Base-by-base conservation (phyloP, 768 basidiomycete species). In the Hypholoma fasciculare region DNA sequence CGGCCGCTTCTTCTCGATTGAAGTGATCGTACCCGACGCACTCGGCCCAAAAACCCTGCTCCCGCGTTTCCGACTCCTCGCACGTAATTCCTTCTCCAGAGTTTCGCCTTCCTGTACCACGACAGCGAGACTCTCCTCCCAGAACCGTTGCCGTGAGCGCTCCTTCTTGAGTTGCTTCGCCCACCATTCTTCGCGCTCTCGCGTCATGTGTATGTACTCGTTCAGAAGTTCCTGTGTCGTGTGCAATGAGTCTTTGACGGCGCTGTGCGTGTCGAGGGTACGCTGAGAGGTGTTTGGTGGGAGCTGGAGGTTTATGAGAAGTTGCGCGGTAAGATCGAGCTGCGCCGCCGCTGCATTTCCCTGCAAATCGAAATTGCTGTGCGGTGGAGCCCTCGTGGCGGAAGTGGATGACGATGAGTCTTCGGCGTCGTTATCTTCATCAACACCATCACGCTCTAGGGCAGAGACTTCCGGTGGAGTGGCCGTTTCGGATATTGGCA, bases 51-150 rank as follows among this genome's bases (percentile, higher is more conserved):
- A 81, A 49, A 84, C 77, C 46, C 81, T 73, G 66, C 86, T 89
- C 52, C 85, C 83, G 52, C 86, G 77, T 71, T 74, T 83, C 64
- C 84, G 69, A 54, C 82, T 84, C 52, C 85, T 74, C 60, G 74
- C 78, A 59, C 85, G 79, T 56, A 98, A 77, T 71, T 96, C 93
- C 57, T 75, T 74, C 75, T 98, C 96, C 19, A 96, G 79, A 9
- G 78, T 80, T 66, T 93, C 92, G 14, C 94, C 94, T 69, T 96
- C 92, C 56, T 82, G 79, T 1, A 95, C 94, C 7, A 96, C 94
- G 1, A 85, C 84, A 54, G 88, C 85, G 66, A 98, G 71, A 69
- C 91, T 96, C 73, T 94, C 89, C 72, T 96, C 95, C 96, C 96
- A 98, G 26, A 94, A 76, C 11, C 68, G 75, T 66, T 87, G 85